phyloP scores from a whole-genome alignment of 768 basidiomycete species.

The Kwoniella botswanensis region DNA sequence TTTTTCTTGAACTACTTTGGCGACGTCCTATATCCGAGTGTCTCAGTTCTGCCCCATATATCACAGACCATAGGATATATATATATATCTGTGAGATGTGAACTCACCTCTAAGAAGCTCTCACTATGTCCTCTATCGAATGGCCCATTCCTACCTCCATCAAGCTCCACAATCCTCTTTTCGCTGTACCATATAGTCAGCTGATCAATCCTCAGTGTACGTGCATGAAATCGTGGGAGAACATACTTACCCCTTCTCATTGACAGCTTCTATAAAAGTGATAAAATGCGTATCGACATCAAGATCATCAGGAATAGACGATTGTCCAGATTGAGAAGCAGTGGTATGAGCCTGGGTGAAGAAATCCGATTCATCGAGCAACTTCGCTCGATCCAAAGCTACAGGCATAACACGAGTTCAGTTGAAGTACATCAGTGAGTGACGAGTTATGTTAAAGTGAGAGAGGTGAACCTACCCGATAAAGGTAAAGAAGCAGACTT shows the following conservation, averaged over 20 bases:
- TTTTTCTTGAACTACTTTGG: conserved; percentile 66
- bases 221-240: background rate
- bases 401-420: background rate
- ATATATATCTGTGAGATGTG: background rate
- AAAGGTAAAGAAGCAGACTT: conserved; percentile 45
- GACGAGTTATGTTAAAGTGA: too few relatives aligned
- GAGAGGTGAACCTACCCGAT: conserved; percentile 28
- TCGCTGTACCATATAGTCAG: conserved; percentile 29
- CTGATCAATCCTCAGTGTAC: background rate
- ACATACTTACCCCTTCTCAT: conserved; percentile 48
- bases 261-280: conserved; percentile 76
- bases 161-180: conserved; percentile 75
- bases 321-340: conserved; percentile 73
- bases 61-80: background rate
- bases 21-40: conserved; percentile 65
- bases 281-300: conserved; percentile 85
- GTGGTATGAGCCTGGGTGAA: conserved; percentile 79
- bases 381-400: conserved; percentile 69
- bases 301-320: conserved; percentile 66
- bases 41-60: too few relatives aligned
- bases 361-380: conserved; percentile 75
- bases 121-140: conserved; percentile 65
- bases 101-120: conserved; percentile 50
- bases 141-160: conserved; percentile 77
- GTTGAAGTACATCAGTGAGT: background rate